phyloP scores from a whole-genome alignment of 257 asterid genomes.

The Ophiorrhiza pumila region DNA sequence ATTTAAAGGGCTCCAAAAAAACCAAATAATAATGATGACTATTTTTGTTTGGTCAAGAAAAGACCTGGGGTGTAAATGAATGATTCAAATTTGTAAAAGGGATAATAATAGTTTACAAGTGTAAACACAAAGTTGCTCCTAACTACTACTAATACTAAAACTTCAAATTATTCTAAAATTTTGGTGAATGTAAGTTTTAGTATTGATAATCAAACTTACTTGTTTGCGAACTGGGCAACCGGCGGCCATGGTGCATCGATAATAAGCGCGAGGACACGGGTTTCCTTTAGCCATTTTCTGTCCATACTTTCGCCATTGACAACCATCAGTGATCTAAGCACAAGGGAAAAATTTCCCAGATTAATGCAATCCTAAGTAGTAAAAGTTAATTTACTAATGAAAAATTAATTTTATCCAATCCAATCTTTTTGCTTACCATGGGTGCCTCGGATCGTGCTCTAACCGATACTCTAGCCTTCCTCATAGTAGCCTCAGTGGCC shows the following conservation, averaged over 20 bases:
- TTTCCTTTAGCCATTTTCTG: conserved; percentile 98
- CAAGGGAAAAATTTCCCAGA: background rate
- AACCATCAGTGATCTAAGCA: conserved; percentile 77
- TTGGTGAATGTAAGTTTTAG: background rate
- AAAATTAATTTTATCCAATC: background rate
- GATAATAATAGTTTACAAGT: background rate
- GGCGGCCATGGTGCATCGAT: conserved; percentile 94
- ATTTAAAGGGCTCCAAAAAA: too few relatives aligned
- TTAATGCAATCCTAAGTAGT: background rate
- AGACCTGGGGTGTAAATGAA: background rate
- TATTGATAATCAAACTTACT: conserved; percentile 32
- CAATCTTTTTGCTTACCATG: conserved; percentile 42
- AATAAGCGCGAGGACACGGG: conserved; percentile 96
- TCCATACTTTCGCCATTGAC: conserved; percentile 98
- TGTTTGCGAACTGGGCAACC: conserved; percentile 97
- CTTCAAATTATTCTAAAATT: background rate
- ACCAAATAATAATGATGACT: too few relatives aligned
- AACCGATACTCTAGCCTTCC: conserved; percentile 97
- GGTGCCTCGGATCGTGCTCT: conserved; percentile 90
- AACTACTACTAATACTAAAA: background rate
- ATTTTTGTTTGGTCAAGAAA: background rate
- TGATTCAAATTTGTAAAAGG: background rate
- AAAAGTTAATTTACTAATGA: background rate
- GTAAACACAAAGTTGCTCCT: background rate
- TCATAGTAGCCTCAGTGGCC: conserved; percentile 84